Conservation (phyloP, 176 grass and related monocot species). For the Thalia dealbata region DNA sequence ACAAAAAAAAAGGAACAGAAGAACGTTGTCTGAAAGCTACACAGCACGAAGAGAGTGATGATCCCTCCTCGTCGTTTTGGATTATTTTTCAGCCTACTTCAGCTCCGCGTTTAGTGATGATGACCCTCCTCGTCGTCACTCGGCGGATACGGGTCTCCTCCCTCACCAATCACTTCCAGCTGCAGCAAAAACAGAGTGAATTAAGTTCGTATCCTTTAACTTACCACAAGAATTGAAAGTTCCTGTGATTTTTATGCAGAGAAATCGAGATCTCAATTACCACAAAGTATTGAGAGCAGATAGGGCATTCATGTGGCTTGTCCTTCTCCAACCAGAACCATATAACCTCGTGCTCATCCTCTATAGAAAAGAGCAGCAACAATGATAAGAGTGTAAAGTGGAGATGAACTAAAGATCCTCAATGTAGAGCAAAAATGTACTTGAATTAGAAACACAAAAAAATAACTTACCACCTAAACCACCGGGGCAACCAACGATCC, state of each 20-base stretch:
- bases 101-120: conserved; percentile 32
- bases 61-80: background rate
- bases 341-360: conserved; percentile 96
- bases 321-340: conserved; percentile 99
- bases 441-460: no score
- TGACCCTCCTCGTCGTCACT: conserved; percentile 51
- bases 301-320: conserved; percentile 78
- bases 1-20: background rate
- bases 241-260: background rate
- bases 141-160: conserved; percentile 71
- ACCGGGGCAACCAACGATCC: conserved; percentile 89
- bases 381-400: background rate
- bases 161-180: conserved; percentile 88
- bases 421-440: background rate
- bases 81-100: background rate
- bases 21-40: conserved; percentile 7
- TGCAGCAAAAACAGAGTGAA: conserved; percentile 38
- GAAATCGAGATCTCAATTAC: conserved; percentile 30
- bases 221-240: background rate
- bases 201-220: conserved; percentile 7
- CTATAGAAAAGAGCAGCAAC: conserved; percentile 27
- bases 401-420: background rate
- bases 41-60: background rate
- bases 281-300: conserved; percentile 93
- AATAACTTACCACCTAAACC: conserved; percentile 68